Evolutionary conservation across 306 rosid species (phyloP).

Genomic region (Lagenaria siceraria): DNA sequence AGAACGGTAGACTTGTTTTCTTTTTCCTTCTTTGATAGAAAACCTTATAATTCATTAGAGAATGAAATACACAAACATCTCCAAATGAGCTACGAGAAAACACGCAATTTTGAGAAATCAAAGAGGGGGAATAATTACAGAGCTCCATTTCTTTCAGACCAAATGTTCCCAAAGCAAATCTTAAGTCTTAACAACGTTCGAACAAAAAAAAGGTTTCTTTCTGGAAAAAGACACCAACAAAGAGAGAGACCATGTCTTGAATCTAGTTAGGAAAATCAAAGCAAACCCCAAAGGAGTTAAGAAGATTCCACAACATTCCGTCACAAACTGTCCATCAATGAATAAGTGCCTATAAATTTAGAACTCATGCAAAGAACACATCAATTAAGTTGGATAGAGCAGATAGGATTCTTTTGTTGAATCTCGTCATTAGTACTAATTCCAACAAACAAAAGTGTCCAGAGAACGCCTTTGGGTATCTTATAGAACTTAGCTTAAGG

Average conservation of each 20-base stretch:
- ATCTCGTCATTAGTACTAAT: background rate
- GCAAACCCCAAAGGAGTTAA: background rate
- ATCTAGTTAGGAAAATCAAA: background rate
- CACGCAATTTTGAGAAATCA: background rate
- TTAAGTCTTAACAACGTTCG: background rate
- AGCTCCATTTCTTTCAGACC: background rate
- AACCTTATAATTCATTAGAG: background rate
- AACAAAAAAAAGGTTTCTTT: background rate
- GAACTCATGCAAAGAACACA: background rate
- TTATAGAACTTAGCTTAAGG: background rate
- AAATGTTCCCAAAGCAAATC: background rate
- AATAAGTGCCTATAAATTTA: background rate
- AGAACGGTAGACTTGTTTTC: background rate
- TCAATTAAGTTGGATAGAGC: background rate
- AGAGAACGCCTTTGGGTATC: background rate
- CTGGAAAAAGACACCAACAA: background rate
- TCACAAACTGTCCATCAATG: background rate
- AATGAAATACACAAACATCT: background rate
- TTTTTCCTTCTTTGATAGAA: background rate
- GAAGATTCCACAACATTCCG: background rate
- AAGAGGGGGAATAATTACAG: background rate
- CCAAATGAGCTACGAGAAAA: background rate
- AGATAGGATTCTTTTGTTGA: background rate
- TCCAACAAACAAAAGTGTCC: background rate
- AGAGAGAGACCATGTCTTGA: background rate